phyloP scores from a whole-genome alignment of 202 grass and related monocot species.

The Schoenoplectus tabernaemontani region DNA sequence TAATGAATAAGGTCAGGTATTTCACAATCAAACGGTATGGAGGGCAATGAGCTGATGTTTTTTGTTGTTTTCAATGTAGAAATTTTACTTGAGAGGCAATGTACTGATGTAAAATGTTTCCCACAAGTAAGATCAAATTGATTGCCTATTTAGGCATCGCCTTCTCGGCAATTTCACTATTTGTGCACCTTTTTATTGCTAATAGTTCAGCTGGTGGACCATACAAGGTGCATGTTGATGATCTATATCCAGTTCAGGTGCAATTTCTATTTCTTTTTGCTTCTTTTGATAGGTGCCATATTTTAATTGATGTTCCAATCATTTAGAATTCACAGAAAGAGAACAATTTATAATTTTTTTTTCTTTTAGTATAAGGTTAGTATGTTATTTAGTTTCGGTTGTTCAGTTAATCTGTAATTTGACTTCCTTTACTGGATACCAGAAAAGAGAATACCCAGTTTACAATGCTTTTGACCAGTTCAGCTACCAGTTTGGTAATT shows the following conservation, averaged over 20 bases:
- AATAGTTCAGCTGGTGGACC: slow-evolving; percentile 69
- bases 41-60: not conserved
- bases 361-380: not conserved
- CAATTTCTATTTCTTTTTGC: not conserved
- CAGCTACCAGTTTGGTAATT: not conserved
- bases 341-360: not conserved
- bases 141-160: slow-evolving; percentile 66
- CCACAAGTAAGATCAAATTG: slow-evolving; percentile 91
- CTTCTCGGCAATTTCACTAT: slow-evolving; percentile 63
- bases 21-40: not conserved
- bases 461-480: too few species aligned
- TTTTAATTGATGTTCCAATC: not conserved
- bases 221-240: slow-evolving; percentile 46
- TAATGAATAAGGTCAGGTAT: too few species aligned
- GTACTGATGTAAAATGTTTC: slow-evolving; percentile 84
- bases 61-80: slow-evolving; percentile 6
- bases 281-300: not conserved
- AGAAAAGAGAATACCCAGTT: too few species aligned
- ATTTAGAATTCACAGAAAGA: not conserved
- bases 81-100: not conserved
- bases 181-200: slow-evolving; percentile 87
- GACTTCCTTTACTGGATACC: not conserved
- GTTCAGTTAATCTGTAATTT: not conserved
- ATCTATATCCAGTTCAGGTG: slow-evolving; percentile 36
- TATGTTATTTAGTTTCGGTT: too few species aligned